phyloP scores from a whole-genome alignment of 257 asterid genomes.

The Solanum piurae region DNA sequence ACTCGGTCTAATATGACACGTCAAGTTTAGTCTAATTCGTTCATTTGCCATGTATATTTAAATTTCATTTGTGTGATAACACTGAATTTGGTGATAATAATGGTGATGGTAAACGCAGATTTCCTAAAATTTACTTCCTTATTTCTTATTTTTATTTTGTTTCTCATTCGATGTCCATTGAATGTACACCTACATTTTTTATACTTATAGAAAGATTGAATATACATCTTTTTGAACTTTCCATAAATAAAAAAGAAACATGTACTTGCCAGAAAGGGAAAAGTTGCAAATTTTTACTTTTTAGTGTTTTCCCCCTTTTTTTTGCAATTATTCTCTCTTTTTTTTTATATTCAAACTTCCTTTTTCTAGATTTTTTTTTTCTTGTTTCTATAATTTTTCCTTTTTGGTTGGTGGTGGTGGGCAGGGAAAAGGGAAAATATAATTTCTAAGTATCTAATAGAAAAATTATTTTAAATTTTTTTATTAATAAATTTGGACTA shows the following conservation, averaged over 20 bases:
- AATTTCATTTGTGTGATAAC: too few species aligned
- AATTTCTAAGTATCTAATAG: not conserved
- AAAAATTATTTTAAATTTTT: not conserved
- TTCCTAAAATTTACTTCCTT: not conserved
- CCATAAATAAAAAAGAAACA: not conserved
- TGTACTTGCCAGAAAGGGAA: not conserved
- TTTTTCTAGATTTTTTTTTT: not conserved
- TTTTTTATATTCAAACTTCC: not conserved
- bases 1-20: not conserved
- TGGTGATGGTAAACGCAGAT: not conserved
- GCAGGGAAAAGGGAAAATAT: not conserved
- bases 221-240: not conserved
- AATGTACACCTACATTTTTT: not conserved
- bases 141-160: not conserved
- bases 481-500: not conserved
- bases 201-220: not conserved
- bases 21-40: too few species aligned
- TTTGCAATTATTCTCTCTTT: not conserved
- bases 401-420: not conserved
- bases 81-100: not conserved
- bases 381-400: not conserved
- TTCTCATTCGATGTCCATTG: not conserved
- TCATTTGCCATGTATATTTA: rapidly evolving
- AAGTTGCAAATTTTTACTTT: not conserved
- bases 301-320: not conserved